Evolutionary conservation across 2,329 filamentous ascomycete genomes (phyloP), one percentile per base, ranked within the genome.

Genomic region (Pseudogymnoascus sp.): DNA sequence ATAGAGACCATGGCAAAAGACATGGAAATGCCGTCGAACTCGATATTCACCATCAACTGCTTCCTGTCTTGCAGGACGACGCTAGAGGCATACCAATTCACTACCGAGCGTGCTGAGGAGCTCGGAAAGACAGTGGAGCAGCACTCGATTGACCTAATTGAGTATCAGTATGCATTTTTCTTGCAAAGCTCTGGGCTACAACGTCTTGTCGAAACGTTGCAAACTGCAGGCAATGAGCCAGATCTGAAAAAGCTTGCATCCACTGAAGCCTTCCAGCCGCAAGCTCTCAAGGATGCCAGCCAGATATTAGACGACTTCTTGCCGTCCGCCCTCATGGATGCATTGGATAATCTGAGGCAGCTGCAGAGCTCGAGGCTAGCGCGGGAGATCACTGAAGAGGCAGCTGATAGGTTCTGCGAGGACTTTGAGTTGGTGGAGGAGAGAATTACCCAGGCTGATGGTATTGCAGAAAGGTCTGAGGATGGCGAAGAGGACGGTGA

Each of bases 281-380:
- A 81, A 4, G 75, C 81, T 0, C 79, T 97, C n/a, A 77, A 82
- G 1, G 77, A 80, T 60, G 86, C 88, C 1, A 90, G 90, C 69
- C 90, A 93, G 70, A 83, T 82, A 42, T 80, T 99, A 6, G 95
- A 99, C 71, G 87, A 91, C 65, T 99, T 97, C 76, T 79, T 99
- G 23, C 93, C 95, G 0, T 96, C 91, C 1, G 95, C 93, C 2
- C 81, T 96, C 31, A 93, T 97, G 80, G 95, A 99, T 73, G 93
- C 93, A 2, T 86, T 90, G 69, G 89, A 95, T 60, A 90, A 91
- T 65, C 75, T 97, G 26, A 88, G 88, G 67, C 80, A 84, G 44
- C 77, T 99, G 1, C 86, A 89, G 66, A 89, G 90, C 70, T 84
- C 89, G 1, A 81, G 80, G 10, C 77, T 96, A 64, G 88, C 89